A percentile compares a stretch with the other conserved stretches of the same genome.
phyloP scores from a whole-genome alignment of 257 asterid genomes.

The Solanum ossicruentum region DNA sequence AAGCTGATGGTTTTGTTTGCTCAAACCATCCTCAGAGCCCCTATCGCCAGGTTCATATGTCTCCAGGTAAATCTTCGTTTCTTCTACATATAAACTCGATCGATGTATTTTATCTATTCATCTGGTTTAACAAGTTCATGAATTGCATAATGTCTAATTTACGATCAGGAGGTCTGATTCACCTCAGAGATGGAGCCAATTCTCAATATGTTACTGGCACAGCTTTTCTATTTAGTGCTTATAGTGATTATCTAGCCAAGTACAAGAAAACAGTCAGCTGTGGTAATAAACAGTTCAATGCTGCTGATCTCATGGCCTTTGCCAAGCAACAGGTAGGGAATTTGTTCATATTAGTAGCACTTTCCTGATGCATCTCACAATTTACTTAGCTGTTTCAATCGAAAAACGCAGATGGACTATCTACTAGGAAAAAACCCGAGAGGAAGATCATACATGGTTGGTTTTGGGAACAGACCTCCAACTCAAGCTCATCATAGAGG shows the following conservation, averaged over 20 bases:
- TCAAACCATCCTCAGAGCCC: constrained; percentile 64
- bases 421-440: constrained; percentile 53
- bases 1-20: constrained; percentile 67
- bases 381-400: background rate
- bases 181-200: constrained; percentile 77
- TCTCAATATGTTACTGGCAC: constrained; percentile 62
- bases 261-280: constrained; percentile 37
- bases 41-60: constrained; percentile 33
- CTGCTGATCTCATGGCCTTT: constrained; percentile 29
- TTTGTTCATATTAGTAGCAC: background rate
- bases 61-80: constrained; percentile 39
- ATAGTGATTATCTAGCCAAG: constrained; percentile 35
- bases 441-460: constrained; percentile 75
- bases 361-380: background rate
- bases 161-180: constrained; percentile 46
- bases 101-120: background rate
- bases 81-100: background rate
- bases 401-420: constrained; percentile 48
- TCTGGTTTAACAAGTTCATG: background rate
- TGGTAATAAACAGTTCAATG: constrained; percentile 17
- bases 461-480: constrained; percentile 69
- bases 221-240: constrained; percentile 50
- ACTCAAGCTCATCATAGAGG: constrained; percentile 80
- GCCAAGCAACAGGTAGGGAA: constrained; percentile 55
- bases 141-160: background rate